Evolutionary conservation across 805 yeast genomes (phyloP).

Genomic region (Lachancea lanzarotensis): DNA sequence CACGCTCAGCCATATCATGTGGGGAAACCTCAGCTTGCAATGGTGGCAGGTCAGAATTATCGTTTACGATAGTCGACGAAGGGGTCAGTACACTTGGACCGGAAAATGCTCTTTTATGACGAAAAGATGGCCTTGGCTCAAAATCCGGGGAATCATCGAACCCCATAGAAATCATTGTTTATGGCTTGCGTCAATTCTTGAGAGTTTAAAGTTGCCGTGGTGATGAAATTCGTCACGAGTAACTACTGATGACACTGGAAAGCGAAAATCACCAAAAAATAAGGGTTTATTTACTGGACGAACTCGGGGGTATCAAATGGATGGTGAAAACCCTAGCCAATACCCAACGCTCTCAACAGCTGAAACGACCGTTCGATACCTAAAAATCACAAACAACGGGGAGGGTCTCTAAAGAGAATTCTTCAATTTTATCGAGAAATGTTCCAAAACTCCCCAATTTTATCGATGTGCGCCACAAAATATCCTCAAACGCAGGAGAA

Average conservation of each 20-base stretch:
- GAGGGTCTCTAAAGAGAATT: too few species aligned
- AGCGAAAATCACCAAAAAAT: too few species aligned
- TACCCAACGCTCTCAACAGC: too few species aligned
- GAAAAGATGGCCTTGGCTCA: not conserved
- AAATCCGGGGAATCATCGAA: not conserved
- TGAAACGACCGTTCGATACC: too few species aligned
- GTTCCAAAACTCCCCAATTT: too few species aligned
- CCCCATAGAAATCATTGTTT: not conserved
- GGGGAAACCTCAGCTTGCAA: not conserved
- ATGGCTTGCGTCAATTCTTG: slow-evolving; percentile 1
- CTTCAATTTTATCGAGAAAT: too few species aligned
- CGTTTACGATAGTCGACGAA: not conserved
- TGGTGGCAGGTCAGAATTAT: not conserved
- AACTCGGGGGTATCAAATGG: too few species aligned
- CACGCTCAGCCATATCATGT: not conserved
- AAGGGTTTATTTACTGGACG: too few species aligned
- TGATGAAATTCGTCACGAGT: not conserved
- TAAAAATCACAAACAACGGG: too few species aligned
- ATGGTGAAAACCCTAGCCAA: too few species aligned
- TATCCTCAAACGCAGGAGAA: too few species aligned
- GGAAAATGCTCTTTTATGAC: not conserved
- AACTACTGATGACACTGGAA: not conserved
- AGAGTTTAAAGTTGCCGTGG: not conserved
- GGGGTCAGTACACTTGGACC: not conserved
- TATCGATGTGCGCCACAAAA: too few species aligned